Base-by-base conservation (phyloP, 2,329 filamentous ascomycete genomes). In the Penicillium polonicum region DNA sequence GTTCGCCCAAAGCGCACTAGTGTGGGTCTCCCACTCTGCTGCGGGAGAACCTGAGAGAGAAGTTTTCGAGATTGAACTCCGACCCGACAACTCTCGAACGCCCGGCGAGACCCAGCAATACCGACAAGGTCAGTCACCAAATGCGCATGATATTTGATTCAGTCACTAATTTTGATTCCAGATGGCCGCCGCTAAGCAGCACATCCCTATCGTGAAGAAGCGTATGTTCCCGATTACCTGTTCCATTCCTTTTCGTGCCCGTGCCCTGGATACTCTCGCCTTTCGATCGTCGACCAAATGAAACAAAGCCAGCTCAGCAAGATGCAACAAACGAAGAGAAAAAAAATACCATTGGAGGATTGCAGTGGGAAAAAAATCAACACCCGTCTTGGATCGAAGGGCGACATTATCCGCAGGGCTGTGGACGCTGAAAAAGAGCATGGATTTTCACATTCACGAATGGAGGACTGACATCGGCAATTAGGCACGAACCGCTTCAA, bases 161-260 rank as follows among this genome's bases (percentile, higher is more conserved):
- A 52, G 48, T 49, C 50, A 48, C 50, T 42, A 41, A 49, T 55
- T 51, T 57, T 44, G 41, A 55, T 59, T 68, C 45, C 66, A 70
- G 92, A 97, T 97, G 94, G 92, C 93, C 86, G 87, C 92, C 89
- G 90, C 93, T 83, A 96, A 95, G 90, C 95, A 96, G 87, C 94
- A 97, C 83, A 88, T 97, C 79, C 89, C 92, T 77, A 99, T 99
- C 87, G 91, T 99, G 79, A 99, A 99, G 91, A 99, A 99, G 92
- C 92, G 92, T 96, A 93, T 78, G 91, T 92, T 76, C 70, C 59
- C 64, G 63, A 61, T 57, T n/a, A 52, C 31, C 62, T 49, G 43
- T 57, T 21, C 51, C 46, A 53, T 48, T 56, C 48, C 50, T 52
- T 46, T 49, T 36, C 52, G n/a, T 51, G 39, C 48, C 61, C 54